Conservation (phyloP, 306 rosid species). For the Vigna unguiculata region DNA sequence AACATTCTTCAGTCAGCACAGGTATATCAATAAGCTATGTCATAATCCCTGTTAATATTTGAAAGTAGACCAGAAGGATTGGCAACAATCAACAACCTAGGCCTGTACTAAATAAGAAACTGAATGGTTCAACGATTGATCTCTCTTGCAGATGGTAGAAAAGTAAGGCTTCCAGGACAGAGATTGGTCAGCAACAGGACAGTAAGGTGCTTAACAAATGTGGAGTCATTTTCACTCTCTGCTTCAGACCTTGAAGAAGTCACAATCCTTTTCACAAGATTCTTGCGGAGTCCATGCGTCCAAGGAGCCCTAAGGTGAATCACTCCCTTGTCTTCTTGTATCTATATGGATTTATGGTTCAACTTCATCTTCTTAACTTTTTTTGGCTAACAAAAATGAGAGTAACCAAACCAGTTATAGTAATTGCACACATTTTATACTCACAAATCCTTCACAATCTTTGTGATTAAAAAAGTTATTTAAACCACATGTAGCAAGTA, state of each 20-base stretch:
- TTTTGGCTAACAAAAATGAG: too few species aligned
- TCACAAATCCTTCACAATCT: too few species aligned
- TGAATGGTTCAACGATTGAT: conserved; percentile 14
- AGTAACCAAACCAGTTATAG: not conserved
- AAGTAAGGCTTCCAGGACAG: conserved; percentile 65
- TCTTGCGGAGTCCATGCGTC: conserved; percentile 75
- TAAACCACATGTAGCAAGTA: not conserved
- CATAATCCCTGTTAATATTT: not conserved
- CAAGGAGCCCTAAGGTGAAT: conserved; percentile 67
- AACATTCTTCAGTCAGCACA: conserved; percentile 72
- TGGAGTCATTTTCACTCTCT: conserved; percentile 78
- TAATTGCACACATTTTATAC: not conserved
- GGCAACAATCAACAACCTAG: conserved; percentile 14
- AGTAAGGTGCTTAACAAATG: conserved; percentile 71
- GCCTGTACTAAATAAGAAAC: not conserved
- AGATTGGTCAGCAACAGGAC: conserved; percentile 53
- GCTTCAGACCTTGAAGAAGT: conserved; percentile 81
- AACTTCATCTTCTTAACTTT: not conserved
- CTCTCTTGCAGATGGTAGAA: conserved; percentile 64
- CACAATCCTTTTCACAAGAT: conserved; percentile 76
- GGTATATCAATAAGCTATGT: conserved; percentile 50
- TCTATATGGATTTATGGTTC: conserved; percentile 14
- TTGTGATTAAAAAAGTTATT: not conserved
- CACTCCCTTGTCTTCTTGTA: not conserved
- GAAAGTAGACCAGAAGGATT: not conserved